Evolutionary conservation across 495 filamentous ascomycete genomes (phyloP).

Genomic region (Sordaria brevicollis): DNA sequence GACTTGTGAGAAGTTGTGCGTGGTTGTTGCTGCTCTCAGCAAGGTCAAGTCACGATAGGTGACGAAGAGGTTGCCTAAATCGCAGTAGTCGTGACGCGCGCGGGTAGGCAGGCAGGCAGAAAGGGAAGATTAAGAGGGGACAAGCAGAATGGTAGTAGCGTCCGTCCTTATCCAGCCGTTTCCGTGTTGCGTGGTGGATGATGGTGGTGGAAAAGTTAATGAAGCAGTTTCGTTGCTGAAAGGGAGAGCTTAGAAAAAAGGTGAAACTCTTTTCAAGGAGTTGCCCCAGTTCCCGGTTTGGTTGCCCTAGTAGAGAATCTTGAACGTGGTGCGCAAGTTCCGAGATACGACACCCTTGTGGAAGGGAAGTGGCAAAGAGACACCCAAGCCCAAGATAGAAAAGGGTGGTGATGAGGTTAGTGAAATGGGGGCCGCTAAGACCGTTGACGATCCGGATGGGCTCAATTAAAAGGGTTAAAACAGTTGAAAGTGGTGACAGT

Average conservation of each 20-base stretch:
- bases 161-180: neutral
- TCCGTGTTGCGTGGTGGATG: neutral
- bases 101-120: neutral
- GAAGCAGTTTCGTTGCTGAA: neutral
- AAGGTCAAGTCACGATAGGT: neutral
- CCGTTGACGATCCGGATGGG: neutral
- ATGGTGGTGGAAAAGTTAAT: neutral
- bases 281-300: neutral
- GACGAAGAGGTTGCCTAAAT: neutral
- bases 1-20: neutral
- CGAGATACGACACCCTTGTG: neutral
- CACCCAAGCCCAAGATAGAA: neutral
- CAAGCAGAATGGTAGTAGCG: neutral
- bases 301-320: neutral
- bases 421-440: neutral
- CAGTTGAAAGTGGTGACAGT: neutral
- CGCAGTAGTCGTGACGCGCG: neutral
- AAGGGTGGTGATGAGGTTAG: neutral
- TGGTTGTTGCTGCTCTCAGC: neutral
- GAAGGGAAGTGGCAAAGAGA: neutral
- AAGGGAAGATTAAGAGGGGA: neutral
- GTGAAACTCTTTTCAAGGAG: neutral
- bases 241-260: neutral
- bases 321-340: neutral
- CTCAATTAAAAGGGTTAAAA: neutral